Conservation (phyloP, 176 grass and related monocot genomes). For the Dendrocalamus sinicus region DNA sequence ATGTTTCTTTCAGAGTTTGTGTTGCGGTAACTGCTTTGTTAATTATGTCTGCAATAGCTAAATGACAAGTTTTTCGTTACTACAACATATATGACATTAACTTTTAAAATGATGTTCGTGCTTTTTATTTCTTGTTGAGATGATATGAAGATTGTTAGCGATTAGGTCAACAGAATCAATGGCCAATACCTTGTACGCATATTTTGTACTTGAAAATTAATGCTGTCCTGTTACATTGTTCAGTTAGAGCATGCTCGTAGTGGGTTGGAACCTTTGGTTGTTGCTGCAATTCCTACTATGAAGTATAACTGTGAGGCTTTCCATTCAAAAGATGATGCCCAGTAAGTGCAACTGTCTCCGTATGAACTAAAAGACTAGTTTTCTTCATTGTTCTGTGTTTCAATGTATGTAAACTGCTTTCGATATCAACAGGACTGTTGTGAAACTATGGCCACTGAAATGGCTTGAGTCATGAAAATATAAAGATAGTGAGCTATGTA, state of each 20-base stretch:
- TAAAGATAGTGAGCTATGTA: not conserved
- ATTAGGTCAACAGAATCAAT: not conserved
- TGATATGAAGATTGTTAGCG: not conserved
- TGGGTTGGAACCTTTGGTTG: slow-evolving; percentile 71
- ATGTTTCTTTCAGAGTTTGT: not conserved
- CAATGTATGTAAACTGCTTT: not conserved
- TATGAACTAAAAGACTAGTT: slow-evolving; percentile 16
- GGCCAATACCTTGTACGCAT: not conserved
- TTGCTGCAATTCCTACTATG: slow-evolving; percentile 71
- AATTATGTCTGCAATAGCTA: not conserved
- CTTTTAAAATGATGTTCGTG: not conserved
- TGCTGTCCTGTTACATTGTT: slow-evolving; percentile 16
- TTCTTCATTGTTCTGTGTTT: not conserved
- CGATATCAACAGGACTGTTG: not conserved
- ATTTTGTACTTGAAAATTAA: slow-evolving; percentile 28
- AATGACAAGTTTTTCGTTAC: slow-evolving; percentile 15
- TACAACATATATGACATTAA: not conserved
- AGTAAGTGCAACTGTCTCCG: slow-evolving; percentile 59
- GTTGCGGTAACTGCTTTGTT: not conserved
- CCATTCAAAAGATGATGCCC: slow-evolving; percentile 62
- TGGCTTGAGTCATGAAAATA: not conserved
- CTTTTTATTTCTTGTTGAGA: not conserved
- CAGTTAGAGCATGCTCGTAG: slow-evolving; percentile 53
- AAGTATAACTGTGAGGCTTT: slow-evolving; percentile 64
- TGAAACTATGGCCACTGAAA: not conserved